Conservation (phyloP, 768 basidiomycete genomes). For the Boletellus emodensis region DNA sequence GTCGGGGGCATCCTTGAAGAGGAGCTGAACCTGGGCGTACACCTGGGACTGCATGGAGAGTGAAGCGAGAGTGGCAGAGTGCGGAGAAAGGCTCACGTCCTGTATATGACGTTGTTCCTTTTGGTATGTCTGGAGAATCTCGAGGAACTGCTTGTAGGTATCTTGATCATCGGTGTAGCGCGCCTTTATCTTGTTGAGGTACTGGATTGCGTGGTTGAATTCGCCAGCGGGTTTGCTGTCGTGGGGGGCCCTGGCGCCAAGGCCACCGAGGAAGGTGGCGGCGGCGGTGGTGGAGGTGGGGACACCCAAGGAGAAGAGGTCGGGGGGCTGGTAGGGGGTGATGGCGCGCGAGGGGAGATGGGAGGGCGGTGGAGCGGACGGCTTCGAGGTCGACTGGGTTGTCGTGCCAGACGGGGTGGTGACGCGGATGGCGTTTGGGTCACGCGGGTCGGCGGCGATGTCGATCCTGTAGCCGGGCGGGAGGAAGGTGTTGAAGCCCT, state of each 20-base stretch:
- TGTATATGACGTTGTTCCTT: conserved; percentile 74
- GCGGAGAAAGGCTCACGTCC: conserved; percentile 49
- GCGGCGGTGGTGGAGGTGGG: conserved; percentile 52
- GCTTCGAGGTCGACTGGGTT: conserved; percentile 55
- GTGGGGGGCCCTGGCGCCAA: conserved; percentile 46
- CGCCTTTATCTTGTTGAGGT: conserved; percentile 97
- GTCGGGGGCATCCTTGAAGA: conserved; percentile 81
- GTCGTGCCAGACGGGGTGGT: conserved; percentile 75
- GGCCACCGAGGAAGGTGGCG: conserved; percentile 61
- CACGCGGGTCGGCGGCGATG: conserved; percentile 63
- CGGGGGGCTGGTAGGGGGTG: conserved; percentile 48
- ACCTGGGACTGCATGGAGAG: conserved; percentile 55
- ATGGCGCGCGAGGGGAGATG: conserved; percentile 45
- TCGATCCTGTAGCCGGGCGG: conserved; percentile 95
- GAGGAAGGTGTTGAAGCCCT: conserved; percentile 97
- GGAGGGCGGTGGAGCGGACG: conserved; percentile 21
- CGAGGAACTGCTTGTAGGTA: conserved; percentile 86
- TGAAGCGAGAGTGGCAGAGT: background rate
- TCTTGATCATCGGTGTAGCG: conserved; percentile 87
- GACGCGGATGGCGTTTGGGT: conserved; percentile 73
- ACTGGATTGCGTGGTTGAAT: conserved; percentile 93
- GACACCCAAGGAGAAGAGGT: conserved; percentile 44
- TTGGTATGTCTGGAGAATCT: conserved; percentile 84
- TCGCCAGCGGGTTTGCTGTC: conserved; percentile 59
- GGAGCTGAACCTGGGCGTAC: conserved; percentile 71